Evolutionary conservation across 2,329 filamentous ascomycete species (phyloP), one percentile per base, ranked within the genome.

Genomic region (Tolypocladium album): DNA sequence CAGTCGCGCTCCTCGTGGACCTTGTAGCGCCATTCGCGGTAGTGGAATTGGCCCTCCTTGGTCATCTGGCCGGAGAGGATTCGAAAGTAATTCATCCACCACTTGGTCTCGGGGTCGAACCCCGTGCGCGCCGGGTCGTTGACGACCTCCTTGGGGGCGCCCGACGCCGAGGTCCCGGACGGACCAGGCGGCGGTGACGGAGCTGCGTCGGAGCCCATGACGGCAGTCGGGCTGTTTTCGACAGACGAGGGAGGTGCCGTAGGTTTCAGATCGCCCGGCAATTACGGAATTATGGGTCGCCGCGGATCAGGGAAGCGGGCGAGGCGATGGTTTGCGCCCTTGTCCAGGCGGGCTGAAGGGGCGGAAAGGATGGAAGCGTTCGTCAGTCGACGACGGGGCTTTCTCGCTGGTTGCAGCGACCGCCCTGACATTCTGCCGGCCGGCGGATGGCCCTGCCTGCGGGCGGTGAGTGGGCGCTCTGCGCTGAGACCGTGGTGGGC

Each of bases 21-120:
- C 59, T 82, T 79, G 78, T 95, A 92, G 64, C 86, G 85, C 72
- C 85, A 86, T 70, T 88, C 81, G 70, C 91, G 89, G 80, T 91
- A 97, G 76, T 89, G 83, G 69, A 88, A 84, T 64, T 82, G 76
- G 58, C 89, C 89, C 69, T 88, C 83, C 42, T 77, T 74, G 22
- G 85, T 88, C 76, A 94, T 86, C 68, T 82, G 79, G 60, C 89
- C 88, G 20, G 88, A 85, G 57, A 96, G 78, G 74, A 92, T 88
- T 67, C 84, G 84, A 81, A 95, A 97, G 78, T 92, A 88, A 78
- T 89, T 96, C 71, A 88, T 82, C 88, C 90, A 96, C 80, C 81
- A 84, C 63, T 75, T 74, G 55, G 78, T 79, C 65, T 78, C 68
- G 58, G 85, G 84, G 73, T 86, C 82, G 78, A 87, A 87, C 65